A percentile compares a stretch with the other conserved stretches of the same genome.
Evolutionary conservation across 208 protist genomes (phyloP).

Genomic region (Leishmania tarentolae): DNA sequence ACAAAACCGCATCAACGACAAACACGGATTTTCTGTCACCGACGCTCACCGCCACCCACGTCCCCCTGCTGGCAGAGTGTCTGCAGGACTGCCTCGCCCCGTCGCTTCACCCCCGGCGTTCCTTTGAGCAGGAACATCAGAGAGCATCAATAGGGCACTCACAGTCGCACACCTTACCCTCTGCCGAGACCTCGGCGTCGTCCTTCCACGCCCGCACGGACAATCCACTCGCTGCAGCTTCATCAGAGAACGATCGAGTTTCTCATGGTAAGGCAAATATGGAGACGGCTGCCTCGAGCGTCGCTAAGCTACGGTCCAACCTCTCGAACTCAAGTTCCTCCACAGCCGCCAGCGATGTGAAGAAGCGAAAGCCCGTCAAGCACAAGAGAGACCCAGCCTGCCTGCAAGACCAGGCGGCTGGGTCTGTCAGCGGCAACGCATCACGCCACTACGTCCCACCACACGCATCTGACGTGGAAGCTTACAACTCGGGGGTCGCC

Average conservation of each 20-base stretch:
- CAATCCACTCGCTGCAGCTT: slow-evolving; percentile 15
- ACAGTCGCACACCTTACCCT: slow-evolving; percentile 1
- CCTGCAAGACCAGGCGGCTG: not conserved
- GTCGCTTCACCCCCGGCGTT: slow-evolving; percentile 6
- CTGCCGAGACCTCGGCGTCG: slow-evolving; percentile 4
- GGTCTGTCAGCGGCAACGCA: not conserved
- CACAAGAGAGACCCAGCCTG: slow-evolving; percentile 15
- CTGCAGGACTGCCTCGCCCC: slow-evolving; percentile 21
- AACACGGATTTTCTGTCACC: not conserved
- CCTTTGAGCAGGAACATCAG: not conserved
- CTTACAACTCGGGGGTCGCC: not conserved
- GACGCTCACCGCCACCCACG: not conserved
- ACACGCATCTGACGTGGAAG: not conserved
- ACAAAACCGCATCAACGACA: not conserved
- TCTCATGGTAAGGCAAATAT: not conserved
- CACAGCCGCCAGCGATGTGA: slow-evolving; percentile 1
- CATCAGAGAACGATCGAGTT: not conserved
- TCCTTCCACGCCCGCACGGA: slow-evolving; percentile 12
- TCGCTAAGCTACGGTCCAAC: slow-evolving; percentile 2
- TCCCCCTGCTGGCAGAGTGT: slow-evolving; percentile 12
- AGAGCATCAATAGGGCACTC: not conserved
- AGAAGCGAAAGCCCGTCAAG: slow-evolving; percentile 19
- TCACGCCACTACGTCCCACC: slow-evolving; percentile 2
- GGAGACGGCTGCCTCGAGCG: not conserved
- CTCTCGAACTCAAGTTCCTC: not conserved